These are phyloP conservation scores for Arthrinium puccinioides DNA, from an alignment of 2,329 filamentous ascomycete genomes.

Conservation along the genomic window DNA sequence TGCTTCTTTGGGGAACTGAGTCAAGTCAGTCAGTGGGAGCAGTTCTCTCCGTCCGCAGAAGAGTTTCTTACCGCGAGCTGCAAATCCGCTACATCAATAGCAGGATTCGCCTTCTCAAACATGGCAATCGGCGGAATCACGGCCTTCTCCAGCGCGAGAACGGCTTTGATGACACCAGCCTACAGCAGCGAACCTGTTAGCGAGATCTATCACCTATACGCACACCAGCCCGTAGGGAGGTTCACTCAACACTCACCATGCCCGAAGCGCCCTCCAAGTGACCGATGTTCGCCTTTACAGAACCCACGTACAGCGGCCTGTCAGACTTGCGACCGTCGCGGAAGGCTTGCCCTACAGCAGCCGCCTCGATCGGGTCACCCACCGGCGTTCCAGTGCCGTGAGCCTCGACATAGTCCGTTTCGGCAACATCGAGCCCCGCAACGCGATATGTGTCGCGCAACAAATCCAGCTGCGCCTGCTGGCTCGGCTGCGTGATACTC, in stretches of 20 bases:
- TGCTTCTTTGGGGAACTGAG: slow-evolving; percentile 10
- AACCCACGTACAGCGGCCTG: slow-evolving; percentile 24
- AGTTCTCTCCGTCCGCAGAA: neutral
- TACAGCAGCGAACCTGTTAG: neutral
- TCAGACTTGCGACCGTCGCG: slow-evolving; percentile 15
- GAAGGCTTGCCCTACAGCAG: slow-evolving; percentile 28
- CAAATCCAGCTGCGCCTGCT: slow-evolving; percentile 15
- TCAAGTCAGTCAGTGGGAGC: slow-evolving; percentile 3
- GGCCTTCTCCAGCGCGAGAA: slow-evolving; percentile 31
- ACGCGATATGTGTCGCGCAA: slow-evolving; percentile 17
- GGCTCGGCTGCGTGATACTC: slow-evolving; percentile 10
- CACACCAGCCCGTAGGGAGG: neutral
- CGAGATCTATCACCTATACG: neutral
- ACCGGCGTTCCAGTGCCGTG: slow-evolving; percentile 33
- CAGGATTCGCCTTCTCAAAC: slow-evolving; percentile 28
- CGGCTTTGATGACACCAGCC: slow-evolving; percentile 22
- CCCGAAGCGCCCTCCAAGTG: slow-evolving; percentile 26
- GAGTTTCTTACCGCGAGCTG: slow-evolving; percentile 11
- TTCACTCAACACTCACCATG: slow-evolving; percentile 10
- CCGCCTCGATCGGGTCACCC: slow-evolving; percentile 38
- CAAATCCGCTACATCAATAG: slow-evolving; percentile 12
- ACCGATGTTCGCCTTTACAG: slow-evolving; percentile 30
- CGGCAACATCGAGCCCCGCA: neutral
- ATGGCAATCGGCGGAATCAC: slow-evolving; percentile 33
- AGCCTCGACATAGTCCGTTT: slow-evolving; percentile 16